phyloP scores from a whole-genome alignment of 2,329 filamentous ascomycete species.

The Phoma sp. region DNA sequence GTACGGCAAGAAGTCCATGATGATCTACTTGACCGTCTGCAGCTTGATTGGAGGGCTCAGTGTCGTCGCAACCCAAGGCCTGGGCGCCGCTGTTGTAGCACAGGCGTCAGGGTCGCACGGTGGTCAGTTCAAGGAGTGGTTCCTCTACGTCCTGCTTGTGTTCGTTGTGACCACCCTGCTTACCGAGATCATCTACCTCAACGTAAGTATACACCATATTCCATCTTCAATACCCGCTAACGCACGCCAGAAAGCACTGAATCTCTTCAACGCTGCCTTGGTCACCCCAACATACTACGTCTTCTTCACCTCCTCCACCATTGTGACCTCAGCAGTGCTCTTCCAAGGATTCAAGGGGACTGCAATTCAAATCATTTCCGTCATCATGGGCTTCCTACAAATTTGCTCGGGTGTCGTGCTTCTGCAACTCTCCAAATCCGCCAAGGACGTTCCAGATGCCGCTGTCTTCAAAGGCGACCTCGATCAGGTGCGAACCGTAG shows the following conservation, averaged over 20 bases:
- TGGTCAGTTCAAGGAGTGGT: slow-evolving; percentile 96
- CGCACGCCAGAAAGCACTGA: slow-evolving; percentile 86
- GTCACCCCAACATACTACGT: slow-evolving; percentile 99
- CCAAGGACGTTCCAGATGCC: slow-evolving; percentile 94
- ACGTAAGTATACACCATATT: slow-evolving; percentile 66
- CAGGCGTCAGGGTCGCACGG: slow-evolving; percentile 73
- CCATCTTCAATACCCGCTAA: slow-evolving; percentile 36
- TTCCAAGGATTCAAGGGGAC: slow-evolving; percentile 95
- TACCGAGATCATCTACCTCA: slow-evolving; percentile 94
- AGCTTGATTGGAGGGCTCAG: slow-evolving; percentile 92
- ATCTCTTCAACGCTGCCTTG: slow-evolving; percentile 93
- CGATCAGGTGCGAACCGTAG: slow-evolving; percentile 93
- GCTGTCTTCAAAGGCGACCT: slow-evolving; percentile 92
- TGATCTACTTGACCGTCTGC: slow-evolving; percentile 96
- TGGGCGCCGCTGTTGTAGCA: slow-evolving; percentile 89
- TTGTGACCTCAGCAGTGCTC: slow-evolving; percentile 88
- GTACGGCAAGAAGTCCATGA: slow-evolving; percentile 96
- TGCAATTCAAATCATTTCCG: slow-evolving; percentile 78
- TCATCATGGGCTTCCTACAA: slow-evolving; percentile 90
- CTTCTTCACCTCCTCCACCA: slow-evolving; percentile 95
- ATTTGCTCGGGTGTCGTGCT: slow-evolving; percentile 94
- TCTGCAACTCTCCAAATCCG: slow-evolving; percentile 94
- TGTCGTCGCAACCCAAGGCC: slow-evolving; percentile 91
- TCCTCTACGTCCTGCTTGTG: slow-evolving; percentile 86
- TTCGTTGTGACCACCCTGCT: slow-evolving; percentile 90